Conservation (phyloP, 495 filamentous ascomycete genomes). For the Trichoderma gamsii region DNA sequence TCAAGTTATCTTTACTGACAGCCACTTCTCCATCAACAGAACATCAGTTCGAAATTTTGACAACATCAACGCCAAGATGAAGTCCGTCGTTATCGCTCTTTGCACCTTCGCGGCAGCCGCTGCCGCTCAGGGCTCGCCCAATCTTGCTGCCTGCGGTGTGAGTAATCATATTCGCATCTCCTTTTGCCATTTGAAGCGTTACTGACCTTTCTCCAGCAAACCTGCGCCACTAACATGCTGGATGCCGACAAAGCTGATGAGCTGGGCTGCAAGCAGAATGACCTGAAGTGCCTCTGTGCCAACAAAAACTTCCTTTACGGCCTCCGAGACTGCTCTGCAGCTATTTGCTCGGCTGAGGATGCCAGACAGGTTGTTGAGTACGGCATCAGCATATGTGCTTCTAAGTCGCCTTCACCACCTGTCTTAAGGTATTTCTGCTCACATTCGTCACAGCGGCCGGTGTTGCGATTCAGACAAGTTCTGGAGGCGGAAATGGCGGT, state of each 20-base stretch:
- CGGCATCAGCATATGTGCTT: slow-evolving; percentile 30
- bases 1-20: neutral
- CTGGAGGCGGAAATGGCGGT: slow-evolving; percentile 24
- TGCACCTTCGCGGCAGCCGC: neutral
- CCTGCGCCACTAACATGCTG: slow-evolving; percentile 70
- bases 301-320: slow-evolving; percentile 64
- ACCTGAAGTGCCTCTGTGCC: slow-evolving; percentile 66
- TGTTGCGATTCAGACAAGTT: slow-evolving; percentile 18
- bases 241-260: slow-evolving; percentile 39
- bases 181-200: neutral
- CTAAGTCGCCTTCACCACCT: slow-evolving; percentile 17
- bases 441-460: slow-evolving; percentile 15
- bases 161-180: neutral
- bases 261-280: slow-evolving; percentile 54
- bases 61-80: slow-evolving; percentile 13
- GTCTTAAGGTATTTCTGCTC: neutral
- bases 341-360: slow-evolving; percentile 49
- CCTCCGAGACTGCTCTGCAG: slow-evolving; percentile 68
- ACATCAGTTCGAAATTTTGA: neutral
- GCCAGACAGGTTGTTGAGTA: slow-evolving; percentile 30
- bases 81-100: slow-evolving; percentile 11
- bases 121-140: neutral
- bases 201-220: slow-evolving; percentile 42
- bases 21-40: neutral
- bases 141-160: slow-evolving; percentile 13